These are phyloP conservation scores for Stylonectria norvegica DNA, from an alignment of 2,329 filamentous ascomycete genomes.

Conservation along the genomic window DNA sequence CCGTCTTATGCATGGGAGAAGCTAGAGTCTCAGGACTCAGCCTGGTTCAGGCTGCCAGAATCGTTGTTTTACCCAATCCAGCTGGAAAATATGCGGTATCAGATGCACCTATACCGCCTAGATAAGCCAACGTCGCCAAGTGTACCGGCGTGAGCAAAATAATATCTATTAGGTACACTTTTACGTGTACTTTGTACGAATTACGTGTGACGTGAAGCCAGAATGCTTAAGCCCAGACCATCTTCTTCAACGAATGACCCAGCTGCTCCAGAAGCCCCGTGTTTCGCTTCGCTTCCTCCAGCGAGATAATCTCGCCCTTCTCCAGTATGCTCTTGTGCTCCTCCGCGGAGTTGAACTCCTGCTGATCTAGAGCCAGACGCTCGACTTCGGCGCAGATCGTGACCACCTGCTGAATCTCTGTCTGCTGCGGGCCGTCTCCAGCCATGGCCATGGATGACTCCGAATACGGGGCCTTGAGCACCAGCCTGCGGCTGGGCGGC, in stretches of 20 bases:
- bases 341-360: slow-evolving; percentile 40
- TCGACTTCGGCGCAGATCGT: slow-evolving; percentile 75
- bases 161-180: too few relatives aligned
- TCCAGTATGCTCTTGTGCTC: slow-evolving; percentile 49
- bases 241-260: slow-evolving; percentile 86
- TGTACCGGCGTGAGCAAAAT: too few relatives aligned
- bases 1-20: slow-evolving; percentile 63
- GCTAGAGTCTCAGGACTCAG: slow-evolving; percentile 69
- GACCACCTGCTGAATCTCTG: slow-evolving; percentile 54
- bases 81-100: slow-evolving; percentile 93
- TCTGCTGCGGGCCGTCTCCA: slow-evolving; percentile 44
- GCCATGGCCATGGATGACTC: slow-evolving; percentile 55
- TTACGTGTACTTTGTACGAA: too few relatives aligned
- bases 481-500: slow-evolving; percentile 38
- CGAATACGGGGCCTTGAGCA: slow-evolving; percentile 53
- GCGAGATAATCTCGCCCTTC: slow-evolving; percentile 70
- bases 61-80: slow-evolving; percentile 74
- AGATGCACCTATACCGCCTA: slow-evolving; percentile 74
- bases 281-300: slow-evolving; percentile 80
- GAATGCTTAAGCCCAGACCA: slow-evolving; percentile 79
- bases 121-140: slow-evolving; percentile 21
- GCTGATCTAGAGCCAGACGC: slow-evolving; percentile 54
- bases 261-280: slow-evolving; percentile 84
- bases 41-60: slow-evolving; percentile 76
- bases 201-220: slow-evolving; percentile 13